phyloP scores from a whole-genome alignment of 768 basidiomycete species.

The Pholiota molesta region DNA sequence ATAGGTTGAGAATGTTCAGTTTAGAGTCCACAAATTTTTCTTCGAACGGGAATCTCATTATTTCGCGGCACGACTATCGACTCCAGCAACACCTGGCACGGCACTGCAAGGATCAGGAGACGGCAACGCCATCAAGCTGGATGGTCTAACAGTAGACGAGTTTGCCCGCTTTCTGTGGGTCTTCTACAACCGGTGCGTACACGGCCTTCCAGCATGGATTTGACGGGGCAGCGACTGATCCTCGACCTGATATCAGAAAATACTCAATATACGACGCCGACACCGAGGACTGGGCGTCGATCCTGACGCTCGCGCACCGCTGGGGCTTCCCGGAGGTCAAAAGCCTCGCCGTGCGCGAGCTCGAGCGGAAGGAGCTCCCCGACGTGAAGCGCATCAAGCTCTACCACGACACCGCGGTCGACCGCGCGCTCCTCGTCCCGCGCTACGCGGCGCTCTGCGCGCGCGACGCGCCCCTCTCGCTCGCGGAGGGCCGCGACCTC shows the following conservation, averaged over 20 bases:
- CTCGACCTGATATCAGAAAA: conserved; percentile 34
- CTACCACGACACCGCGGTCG: conserved; percentile 57
- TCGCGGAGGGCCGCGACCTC: conserved; percentile 58
- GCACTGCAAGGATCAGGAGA: conserved; percentile 41
- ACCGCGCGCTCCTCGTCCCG: conserved; percentile 48
- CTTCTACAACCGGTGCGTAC: conserved; percentile 54
- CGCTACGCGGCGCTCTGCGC: conserved; percentile 55
- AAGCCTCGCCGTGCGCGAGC: conserved; percentile 55
- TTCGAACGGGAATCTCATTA: conserved; percentile 61
- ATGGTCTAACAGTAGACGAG: conserved; percentile 35
- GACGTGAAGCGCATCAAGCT: conserved; percentile 57
- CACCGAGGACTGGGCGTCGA: conserved; percentile 53
- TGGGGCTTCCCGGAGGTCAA: conserved; percentile 62
- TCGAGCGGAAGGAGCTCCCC: conserved; percentile 45
- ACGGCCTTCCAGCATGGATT: conserved; percentile 13
- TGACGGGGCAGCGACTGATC: neutral
- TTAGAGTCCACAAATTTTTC: conserved; percentile 62
- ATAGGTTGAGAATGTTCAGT: conserved; percentile 60
- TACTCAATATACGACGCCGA: conserved; percentile 58
- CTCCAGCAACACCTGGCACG: conserved; percentile 33
- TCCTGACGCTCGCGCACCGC: conserved; percentile 53
- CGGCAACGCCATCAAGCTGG: conserved; percentile 41
- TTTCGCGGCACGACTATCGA: conserved; percentile 41
- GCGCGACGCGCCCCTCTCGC: conserved; percentile 51
- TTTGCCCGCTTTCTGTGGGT: conserved; percentile 57